Percentiles rank a stretch among this genome's conserved stretches.
Evolutionary conservation across 495 filamentous ascomycete species (phyloP).

Genomic region (Glonium stellatum): DNA sequence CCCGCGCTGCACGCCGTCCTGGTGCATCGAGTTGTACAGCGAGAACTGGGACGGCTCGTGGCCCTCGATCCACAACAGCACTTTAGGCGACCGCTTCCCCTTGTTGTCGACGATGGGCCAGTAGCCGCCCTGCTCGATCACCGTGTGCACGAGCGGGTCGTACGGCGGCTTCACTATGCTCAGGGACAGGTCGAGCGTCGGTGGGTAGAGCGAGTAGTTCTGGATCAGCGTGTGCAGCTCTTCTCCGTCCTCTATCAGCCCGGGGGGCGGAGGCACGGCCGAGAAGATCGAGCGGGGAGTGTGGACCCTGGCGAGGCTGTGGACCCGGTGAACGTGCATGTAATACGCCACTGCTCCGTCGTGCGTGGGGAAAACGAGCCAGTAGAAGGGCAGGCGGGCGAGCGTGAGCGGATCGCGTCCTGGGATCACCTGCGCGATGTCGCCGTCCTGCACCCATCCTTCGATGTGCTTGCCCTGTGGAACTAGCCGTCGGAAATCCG

Average conservation of each 20-base stretch:
- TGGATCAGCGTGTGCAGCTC: slow-evolving; percentile 40
- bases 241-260: slow-evolving; percentile 38
- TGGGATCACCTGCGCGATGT: slow-evolving; percentile 45
- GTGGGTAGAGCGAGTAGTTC: slow-evolving; percentile 48
- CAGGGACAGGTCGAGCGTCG: slow-evolving; percentile 33
- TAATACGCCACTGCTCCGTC: slow-evolving; percentile 51
- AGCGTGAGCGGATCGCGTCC: slow-evolving; percentile 49
- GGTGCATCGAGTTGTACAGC: slow-evolving; percentile 19
- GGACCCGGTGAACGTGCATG: slow-evolving; percentile 41
- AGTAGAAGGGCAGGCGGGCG: slow-evolving; percentile 49
- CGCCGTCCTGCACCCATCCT: slow-evolving; percentile 49
- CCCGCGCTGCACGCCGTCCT: slow-evolving; percentile 18
- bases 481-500: slow-evolving; percentile 57
- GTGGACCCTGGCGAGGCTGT: slow-evolving; percentile 37
- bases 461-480: slow-evolving; percentile 56
- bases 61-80: slow-evolving; percentile 31
- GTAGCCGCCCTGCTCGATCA: slow-evolving; percentile 30
- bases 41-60: slow-evolving; percentile 12
- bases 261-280: slow-evolving; percentile 33
- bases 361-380: slow-evolving; percentile 52
- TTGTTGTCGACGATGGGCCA: slow-evolving; percentile 11
- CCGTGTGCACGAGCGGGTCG: slow-evolving; percentile 16
- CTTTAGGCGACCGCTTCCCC: slow-evolving; percentile 24
- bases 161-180: slow-evolving; percentile 29
- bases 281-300: slow-evolving; percentile 29